phyloP scores from a whole-genome alignment of 164 flowering plant genomes.

The Magnolia officinalis region DNA sequence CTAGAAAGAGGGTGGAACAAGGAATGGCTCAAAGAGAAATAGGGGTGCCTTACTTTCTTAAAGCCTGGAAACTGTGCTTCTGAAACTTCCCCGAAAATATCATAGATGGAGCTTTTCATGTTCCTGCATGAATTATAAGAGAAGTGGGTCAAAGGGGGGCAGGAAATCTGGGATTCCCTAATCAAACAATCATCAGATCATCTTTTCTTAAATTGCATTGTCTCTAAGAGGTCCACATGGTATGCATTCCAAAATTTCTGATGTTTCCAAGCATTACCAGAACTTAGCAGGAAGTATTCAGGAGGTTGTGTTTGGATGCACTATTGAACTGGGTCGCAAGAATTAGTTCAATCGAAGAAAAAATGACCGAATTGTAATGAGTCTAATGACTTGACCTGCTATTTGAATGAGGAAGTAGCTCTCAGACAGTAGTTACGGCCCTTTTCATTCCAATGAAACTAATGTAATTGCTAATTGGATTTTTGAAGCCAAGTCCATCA shows the following conservation, averaged over 20 bases:
- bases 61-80: slow-evolving; percentile 68
- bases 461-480: not conserved
- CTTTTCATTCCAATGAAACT: not conserved
- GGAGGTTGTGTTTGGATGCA: too few relatives aligned
- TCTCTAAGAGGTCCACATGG: not conserved
- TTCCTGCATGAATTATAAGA: slow-evolving; percentile 40
- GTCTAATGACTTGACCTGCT: too few relatives aligned
- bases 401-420: not conserved
- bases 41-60: slow-evolving; percentile 46
- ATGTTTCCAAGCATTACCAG: too few relatives aligned
- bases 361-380: not conserved
- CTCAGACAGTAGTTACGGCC: too few relatives aligned
- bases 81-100: slow-evolving; percentile 70
- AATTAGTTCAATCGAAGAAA: not conserved
- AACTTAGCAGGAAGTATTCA: too few relatives aligned
- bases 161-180: not conserved
- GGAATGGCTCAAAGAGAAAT: not conserved
- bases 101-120: slow-evolving; percentile 67
- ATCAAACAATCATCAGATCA: not conserved
- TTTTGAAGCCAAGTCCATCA: not conserved
- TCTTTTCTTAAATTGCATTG: not conserved
- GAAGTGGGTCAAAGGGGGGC: not conserved
- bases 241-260: too few relatives aligned
- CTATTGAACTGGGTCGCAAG: not conserved
- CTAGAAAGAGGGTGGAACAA: not conserved